phyloP scores from a whole-genome alignment of 2,329 filamentous ascomycete genomes.

The Sporothrix curviconia region DNA sequence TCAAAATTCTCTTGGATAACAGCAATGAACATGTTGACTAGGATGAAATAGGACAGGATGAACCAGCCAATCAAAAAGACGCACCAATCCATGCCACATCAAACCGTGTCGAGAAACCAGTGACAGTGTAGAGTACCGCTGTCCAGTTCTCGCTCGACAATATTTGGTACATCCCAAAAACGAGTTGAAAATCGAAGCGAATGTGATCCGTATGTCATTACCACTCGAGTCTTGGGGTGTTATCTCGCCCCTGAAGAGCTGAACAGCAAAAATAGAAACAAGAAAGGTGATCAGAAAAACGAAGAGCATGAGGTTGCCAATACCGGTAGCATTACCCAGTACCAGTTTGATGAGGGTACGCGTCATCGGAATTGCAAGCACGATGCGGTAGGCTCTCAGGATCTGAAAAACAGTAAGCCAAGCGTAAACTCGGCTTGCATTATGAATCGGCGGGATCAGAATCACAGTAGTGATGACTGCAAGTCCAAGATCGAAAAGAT shows the following conservation, averaged over 20 bases:
- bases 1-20: conserved; percentile 99
- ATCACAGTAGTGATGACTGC: conserved; percentile 80
- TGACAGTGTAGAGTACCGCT: conserved; percentile 73
- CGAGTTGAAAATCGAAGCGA: conserved; percentile 87
- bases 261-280: conserved; percentile 84
- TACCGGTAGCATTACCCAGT: conserved; percentile 83
- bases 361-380: conserved; percentile 82
- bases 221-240: conserved; percentile 56
- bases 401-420: conserved; percentile 95
- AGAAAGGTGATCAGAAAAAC: conserved; percentile 94
- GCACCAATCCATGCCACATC: conserved; percentile 85
- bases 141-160: conserved; percentile 98
- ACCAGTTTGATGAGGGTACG: conserved; percentile 81
- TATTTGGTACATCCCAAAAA: conserved; percentile 98
- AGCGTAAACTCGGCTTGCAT: conserved; percentile 65
- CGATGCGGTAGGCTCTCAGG: conserved; percentile 81
- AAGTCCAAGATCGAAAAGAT: conserved; percentile 73
- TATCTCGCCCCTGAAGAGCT: conserved; percentile 85
- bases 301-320: conserved; percentile 90
- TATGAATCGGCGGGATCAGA: conserved; percentile 71
- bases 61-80: conserved; percentile 93
- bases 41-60: conserved; percentile 87
- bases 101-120: conserved; percentile 55
- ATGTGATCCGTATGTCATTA: conserved; percentile 63
- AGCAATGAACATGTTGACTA: conserved; percentile 99